Base-by-base conservation (phyloP, 371 early-diverging fungal genomes). In the Rhizopus arrhizus region DNA sequence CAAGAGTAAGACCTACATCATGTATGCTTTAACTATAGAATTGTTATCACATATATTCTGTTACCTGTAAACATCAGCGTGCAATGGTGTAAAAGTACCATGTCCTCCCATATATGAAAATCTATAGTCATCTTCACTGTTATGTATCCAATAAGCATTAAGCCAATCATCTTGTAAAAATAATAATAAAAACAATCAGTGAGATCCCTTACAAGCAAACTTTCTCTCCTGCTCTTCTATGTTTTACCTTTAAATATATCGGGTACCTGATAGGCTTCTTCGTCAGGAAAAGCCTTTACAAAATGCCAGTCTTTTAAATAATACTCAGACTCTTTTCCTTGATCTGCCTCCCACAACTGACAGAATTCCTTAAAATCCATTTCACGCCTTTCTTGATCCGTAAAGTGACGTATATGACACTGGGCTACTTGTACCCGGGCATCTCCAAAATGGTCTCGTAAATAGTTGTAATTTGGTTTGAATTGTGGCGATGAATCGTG, bases 261-360 rank as follows among this genome's bases (percentile, higher is more conserved):
- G 12, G 80, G 78, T 3, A 84, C 83, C 31, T 69, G 64, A 38
- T 81, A 79, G 10, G 81, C 81, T 7, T 56, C 32, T 47, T 81
- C 78, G 0, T 69, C 61, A 0, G 85, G 86, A 51, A 79, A 81
- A 5, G 78, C 71, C 22, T 67, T 68, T 0, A 74, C 70, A 68
- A 89, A 83, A 58, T 91, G 91, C 78, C 87, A 87, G 60, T 91
- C 91, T 63, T 91, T 91, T 43, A 86, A 73, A 59, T 91, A 91
- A 34, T 77, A 70, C 7, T 74, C 61, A 2, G 68, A 60, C 2
- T 65, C 47, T 15, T 51, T 34, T 3, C 57, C 64, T 0, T 54
- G 49, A 41, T 49, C 22, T 12, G 63, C 64, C 13, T 69, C 68
- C 86, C 87, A 87, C 28, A 74, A 62, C 3, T 72, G 68, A 9